Base-by-base conservation (phyloP, 495 filamentous ascomycete genomes). In the Staphylotrichum longicolle region DNA sequence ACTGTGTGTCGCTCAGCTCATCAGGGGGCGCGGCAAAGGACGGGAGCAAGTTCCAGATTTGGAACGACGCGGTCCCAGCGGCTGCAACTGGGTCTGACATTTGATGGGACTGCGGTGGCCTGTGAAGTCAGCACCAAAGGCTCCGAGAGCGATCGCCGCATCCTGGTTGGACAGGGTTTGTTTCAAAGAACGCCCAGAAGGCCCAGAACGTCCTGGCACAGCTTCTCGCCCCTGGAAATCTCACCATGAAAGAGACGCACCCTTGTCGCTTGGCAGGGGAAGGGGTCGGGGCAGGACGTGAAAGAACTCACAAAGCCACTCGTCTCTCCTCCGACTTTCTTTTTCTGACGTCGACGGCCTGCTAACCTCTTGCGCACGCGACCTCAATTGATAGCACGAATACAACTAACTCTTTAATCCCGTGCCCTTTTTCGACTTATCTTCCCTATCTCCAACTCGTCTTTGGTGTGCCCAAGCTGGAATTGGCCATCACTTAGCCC, bases 141-240 rank as follows among this genome's bases (percentile, higher is more conserved):
- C 35, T 9, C 37, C 8, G 49, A 20, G 12, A 3, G 15, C 14
- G 35, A 8, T 14, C 37, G 51, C 37, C 51, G 7, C 37, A 12
- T 47, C 47, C 56, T 37, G 10, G 56, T 50, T 58, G 56, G 56
- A 32, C 37, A 51, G 20, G 35, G 46, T 15, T 58, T 27, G 56
- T 58, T 58, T 58, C 56, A 50, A 42, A 49, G 44, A 35, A 32
- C 5, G 44, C 15, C 45, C 15, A 30, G 32, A 15, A 32, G 45
- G 55, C 46, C 55, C 45, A 58, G 55, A 58, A 48, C 55, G 45
- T 8, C 35, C 5, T 34, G 56, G 35, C 46, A 34, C 37, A 41
- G 56, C 47, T 49, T 2, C 34, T 40, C 9, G 3, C 42, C 40
- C 54, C 54, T 56, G 44, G 34, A 47, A 49, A 48, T 49, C 45